Conservation (phyloP, 129 eudicot genomes). For the Centrapalus pauciflorus region DNA sequence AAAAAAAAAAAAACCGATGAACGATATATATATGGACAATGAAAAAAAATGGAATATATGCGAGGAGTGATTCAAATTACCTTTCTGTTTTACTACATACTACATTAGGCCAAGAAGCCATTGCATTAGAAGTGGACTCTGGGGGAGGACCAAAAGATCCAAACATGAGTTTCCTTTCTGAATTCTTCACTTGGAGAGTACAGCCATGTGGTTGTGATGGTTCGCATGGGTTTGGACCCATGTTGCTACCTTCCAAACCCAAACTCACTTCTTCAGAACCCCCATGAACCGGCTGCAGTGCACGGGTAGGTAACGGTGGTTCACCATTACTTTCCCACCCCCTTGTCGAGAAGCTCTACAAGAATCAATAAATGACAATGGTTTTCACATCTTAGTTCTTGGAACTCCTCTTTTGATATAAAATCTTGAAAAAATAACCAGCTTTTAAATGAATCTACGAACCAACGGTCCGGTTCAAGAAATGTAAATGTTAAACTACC, state of each 20-base stretch:
- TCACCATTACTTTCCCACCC: conserved; percentile 27
- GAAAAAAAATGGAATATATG: background rate
- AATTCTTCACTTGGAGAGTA: conserved; percentile 5
- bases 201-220: too few relatives aligned
- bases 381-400: too few relatives aligned
- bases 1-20: background rate
- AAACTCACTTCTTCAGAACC: background rate
- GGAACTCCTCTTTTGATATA: too few relatives aligned
- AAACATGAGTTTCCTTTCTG: conserved; percentile 32
- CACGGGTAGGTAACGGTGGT: conserved; percentile 6
- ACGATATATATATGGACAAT: background rate
- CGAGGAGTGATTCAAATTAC: conserved; percentile 15
- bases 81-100: conserved; percentile 14
- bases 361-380: background rate
- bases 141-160: conserved; percentile 40
- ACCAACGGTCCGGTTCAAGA: too few relatives aligned
- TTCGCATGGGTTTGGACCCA: conserved; percentile 11
- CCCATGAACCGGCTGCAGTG: conserved; percentile 5
- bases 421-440: too few relatives aligned
- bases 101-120: conserved; percentile 13
- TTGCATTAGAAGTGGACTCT: background rate
- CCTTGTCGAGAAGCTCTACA: background rate
- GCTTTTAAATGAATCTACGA: too few relatives aligned
- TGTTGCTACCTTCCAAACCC: conserved; percentile 1
- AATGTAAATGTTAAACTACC: background rate